Base-by-base conservation (phyloP, 108 stramenopile genomes). In the Nannochloropsis gaditana region DNA sequence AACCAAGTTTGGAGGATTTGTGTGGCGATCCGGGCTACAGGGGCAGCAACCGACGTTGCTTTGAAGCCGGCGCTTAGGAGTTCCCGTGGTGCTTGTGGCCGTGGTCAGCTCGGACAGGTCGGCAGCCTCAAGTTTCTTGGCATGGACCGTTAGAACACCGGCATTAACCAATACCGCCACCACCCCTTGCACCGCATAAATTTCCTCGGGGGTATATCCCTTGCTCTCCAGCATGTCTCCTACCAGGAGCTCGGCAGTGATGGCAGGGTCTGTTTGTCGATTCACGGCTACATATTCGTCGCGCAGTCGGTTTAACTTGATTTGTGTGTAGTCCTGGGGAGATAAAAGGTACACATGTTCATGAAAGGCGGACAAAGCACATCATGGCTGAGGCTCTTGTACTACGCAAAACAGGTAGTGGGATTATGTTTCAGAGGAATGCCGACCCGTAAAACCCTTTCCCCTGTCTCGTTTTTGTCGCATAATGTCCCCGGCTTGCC, bases 301-400 rank as follows among this genome's bases (percentile, higher is more conserved):
- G 19, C 59, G 4, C 8, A 73, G 15, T 2, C 59, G 59, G 59
- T 73, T 73, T 15, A 73, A n/a, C 59, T 73, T 73, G 59, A 73
- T 73, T 73, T 73, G 59, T n/a, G 59, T 73, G 59, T 73, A 73
- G n/a, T 73, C 59, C 59, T 73, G n/a, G 59, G 59, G 47, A n/a
- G 59, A 73, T 73, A 73, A 4, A n/a, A 73, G 59, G n/a, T 73
- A 8, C 31, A 31, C 0, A 31, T 31, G 31, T 31, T 31, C 31
- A 31, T 31, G 31, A 31, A 31, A 31, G 31, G 1, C 31, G 31
- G 31, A 31, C 31, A 31, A 31, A 31, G 31, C 31, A 31, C 31
- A 31, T 31, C 31, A 31, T 31, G 31, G 31, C 31, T 31, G 31
- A 31, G 31, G 1, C 31, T 31, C 0, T 31, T 31, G 31, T 31